Evolutionary conservation across 805 yeast genomes (phyloP).

Genomic region (Debaryomyces maramus): DNA sequence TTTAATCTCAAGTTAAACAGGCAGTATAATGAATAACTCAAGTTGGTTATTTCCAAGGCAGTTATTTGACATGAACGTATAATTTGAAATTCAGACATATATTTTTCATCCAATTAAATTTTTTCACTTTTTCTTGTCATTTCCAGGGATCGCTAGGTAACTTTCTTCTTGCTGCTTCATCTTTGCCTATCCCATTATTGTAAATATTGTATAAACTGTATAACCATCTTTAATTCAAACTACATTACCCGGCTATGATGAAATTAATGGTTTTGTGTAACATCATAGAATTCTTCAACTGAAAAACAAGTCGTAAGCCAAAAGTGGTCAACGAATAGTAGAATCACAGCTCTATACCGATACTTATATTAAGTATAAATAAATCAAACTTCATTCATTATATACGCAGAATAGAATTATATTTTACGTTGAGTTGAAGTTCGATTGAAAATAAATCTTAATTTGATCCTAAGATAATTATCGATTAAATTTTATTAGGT

Average conservation of each 20-base stretch:
- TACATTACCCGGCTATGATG: neutral
- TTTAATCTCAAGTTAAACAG: conserved; percentile 69
- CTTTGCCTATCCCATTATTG: no score
- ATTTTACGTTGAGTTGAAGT: neutral
- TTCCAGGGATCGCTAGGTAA: no score
- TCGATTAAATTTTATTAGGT: neutral
- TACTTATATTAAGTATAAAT: conserved; percentile 1
- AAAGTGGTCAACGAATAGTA: neutral
- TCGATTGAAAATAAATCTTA: neutral
- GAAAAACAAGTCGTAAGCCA: neutral
- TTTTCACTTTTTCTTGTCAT: no score
- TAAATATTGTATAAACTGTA: no score
- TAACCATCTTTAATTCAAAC: no score
- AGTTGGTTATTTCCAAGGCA: no score
- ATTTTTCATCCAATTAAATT: no score
- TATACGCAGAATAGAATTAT: neutral
- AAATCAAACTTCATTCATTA: neutral
- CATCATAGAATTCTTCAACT: neutral
- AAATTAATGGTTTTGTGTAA: neutral
- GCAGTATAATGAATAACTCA: conserved; percentile 45
- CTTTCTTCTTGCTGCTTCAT: no score
- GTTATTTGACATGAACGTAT: no score
- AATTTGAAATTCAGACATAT: no score
- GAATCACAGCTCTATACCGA: neutral
- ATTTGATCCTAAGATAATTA: conserved; percentile 3